Evolutionary conservation across 2,329 filamentous ascomycete genomes (phyloP).

Genomic region (Pseudonectria buxi): DNA sequence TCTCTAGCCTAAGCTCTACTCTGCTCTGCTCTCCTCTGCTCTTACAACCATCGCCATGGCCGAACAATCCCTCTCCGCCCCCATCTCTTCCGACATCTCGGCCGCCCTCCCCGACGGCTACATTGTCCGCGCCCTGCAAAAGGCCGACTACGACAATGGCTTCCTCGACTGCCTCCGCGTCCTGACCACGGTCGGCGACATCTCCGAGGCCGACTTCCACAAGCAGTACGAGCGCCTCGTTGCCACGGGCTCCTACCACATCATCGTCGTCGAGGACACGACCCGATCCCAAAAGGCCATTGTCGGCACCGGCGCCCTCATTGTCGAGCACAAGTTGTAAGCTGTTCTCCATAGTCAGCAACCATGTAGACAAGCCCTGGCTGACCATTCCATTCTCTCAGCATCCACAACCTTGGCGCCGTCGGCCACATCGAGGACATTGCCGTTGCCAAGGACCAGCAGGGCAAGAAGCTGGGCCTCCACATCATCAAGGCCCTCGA

Average conservation of each 20-base stretch:
- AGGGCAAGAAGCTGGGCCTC: conserved; percentile 93
- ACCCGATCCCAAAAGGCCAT: conserved; percentile 49
- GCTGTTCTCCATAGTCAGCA: conserved; percentile 24
- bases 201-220: conserved; percentile 66
- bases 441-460: conserved; percentile 87
- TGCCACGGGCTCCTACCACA: conserved; percentile 70
- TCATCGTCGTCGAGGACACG: conserved; percentile 77
- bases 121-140: conserved; percentile 70
- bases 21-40: conserved; percentile 4
- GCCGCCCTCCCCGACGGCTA: conserved; percentile 73
- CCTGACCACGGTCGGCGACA: conserved; percentile 86
- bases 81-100: conserved; percentile 66
- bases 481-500: conserved; percentile 92
- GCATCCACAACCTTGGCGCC: conserved; percentile 71
- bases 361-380: not conserved
- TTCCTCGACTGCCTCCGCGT: conserved; percentile 90
- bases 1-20: not conserved
- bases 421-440: conserved; percentile 99
- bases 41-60: conserved; percentile 19
- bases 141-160: conserved; percentile 69
- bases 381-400: conserved; percentile 26
- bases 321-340: conserved; percentile 92
- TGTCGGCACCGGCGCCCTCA: conserved; percentile 83
- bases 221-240: conserved; percentile 79
- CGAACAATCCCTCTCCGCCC: conserved; percentile 63